Base-by-base conservation (phyloP, 495 filamentous ascomycete genomes). In the Tuber borchii region DNA sequence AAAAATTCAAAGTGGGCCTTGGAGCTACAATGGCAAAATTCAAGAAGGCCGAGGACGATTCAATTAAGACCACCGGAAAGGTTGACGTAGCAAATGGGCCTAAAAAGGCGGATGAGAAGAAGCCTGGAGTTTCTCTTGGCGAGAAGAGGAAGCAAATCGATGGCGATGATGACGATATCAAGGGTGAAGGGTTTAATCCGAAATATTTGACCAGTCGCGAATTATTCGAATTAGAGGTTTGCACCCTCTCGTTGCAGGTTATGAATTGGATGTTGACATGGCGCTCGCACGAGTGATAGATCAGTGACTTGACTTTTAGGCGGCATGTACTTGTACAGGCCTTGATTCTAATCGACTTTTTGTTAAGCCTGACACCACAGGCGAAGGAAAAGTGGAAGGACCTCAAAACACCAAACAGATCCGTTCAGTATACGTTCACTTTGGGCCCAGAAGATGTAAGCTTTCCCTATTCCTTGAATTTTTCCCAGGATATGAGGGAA, bases 161-260 rank as follows among this genome's bases (percentile, higher is more conserved):
- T 68, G 86, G 85, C 0, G 87, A 88, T 70, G 88, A 89, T 72
- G 86, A 87, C 65, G 87, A 89, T 45, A 86, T 87, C 71, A 86
- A 93, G 69, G 87, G 90, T 45, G 92, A 90, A 82, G 91, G 88
- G 37, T 97, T 96, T 86, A 98, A 98, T 80, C 94, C 95, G 14
- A 98, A 97, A 82, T 99, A 98, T 84, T 87, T 99, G 17, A 99
- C 95, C 31, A 96, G 93, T 78, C 88, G 92, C 71, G 96, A 98
- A 83, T 87, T 99, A 5, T 99, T 99, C 84, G 93, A 95, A 78
- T 89, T 98, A 69, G 95, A 99, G 87, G 92, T 93, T 86, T 81
- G 43, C 65, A 44, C 37, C 26, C 65, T 71, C 68, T 76, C 42
- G 73, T 74, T 26, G n/a, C 42, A 37, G 56, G n/a, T 37, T 17